Percentiles rank a stretch among this genome's conserved stretches.
Conservation (phyloP, 108 stramenopile genomes). For the Cylindrotheca closterium region DNA sequence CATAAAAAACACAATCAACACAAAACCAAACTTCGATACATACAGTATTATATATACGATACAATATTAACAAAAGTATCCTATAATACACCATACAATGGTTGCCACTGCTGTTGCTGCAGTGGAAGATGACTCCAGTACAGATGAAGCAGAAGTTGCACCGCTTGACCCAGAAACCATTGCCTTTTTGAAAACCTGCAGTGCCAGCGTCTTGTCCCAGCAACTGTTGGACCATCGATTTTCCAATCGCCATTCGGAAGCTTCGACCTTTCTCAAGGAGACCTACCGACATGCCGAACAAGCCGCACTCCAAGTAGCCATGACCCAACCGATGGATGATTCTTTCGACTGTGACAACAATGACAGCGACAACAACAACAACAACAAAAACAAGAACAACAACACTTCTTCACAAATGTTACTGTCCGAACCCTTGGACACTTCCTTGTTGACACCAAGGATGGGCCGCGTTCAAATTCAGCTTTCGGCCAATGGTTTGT, state of each 20-base stretch:
- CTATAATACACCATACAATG: too few species aligned
- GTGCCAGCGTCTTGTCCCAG: background rate
- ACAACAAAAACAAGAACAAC: constrained; percentile 3
- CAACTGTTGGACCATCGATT: background rate
- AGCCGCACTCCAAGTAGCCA: background rate
- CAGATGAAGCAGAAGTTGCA: too few species aligned
- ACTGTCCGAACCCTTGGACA: constrained; percentile 33
- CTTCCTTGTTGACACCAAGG: constrained; percentile 55
- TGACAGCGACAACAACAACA: background rate
- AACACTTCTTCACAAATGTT: constrained; percentile 7
- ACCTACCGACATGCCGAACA: background rate
- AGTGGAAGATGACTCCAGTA: background rate
- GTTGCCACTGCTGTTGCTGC: background rate
- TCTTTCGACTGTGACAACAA: too few species aligned
- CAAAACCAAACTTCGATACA: too few species aligned
- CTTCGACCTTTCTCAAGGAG: background rate
- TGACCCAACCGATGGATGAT: background rate
- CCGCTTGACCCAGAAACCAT: too few species aligned
- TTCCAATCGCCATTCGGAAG: background rate
- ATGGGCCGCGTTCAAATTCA: constrained; percentile 41
- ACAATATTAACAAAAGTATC: too few species aligned
- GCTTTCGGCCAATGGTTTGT: constrained; percentile 40
- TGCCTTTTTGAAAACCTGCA: background rate
- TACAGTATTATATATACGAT: too few species aligned
- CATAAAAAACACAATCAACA: too few species aligned